Percentiles rank a stretch among this genome's conserved stretches.
Evolutionary conservation across 805 yeast genomes (phyloP).

Genomic region (Candida multigemmis): DNA sequence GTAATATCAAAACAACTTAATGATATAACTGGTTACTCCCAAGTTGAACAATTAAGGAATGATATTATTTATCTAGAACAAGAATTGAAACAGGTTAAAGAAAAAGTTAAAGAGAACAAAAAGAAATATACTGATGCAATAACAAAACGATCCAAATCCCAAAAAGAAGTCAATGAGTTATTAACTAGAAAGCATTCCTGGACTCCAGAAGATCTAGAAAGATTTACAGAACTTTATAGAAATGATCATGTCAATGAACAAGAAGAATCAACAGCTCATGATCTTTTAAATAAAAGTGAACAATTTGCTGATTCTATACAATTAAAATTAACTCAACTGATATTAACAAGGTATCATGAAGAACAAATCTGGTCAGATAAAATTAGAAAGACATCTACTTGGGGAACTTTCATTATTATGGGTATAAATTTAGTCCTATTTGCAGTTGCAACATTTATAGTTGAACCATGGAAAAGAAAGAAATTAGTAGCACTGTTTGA

Average conservation of each 20-base stretch:
- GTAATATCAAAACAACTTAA: constrained; percentile 65
- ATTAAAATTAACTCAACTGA: constrained; percentile 61
- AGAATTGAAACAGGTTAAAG: constrained; percentile 39
- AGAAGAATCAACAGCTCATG: constrained; percentile 43
- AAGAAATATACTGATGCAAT: constrained; percentile 50
- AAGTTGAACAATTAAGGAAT: constrained; percentile 62
- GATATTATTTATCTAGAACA: constrained; percentile 50
- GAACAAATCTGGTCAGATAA: constrained; percentile 98
- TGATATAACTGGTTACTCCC: constrained; percentile 85
- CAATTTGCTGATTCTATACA: constrained; percentile 58
- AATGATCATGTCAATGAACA: constrained; percentile 71
- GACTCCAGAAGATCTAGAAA: constrained; percentile 70
- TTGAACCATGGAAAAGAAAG: constrained; percentile 92
- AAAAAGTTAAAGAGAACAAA: constrained; percentile 40
- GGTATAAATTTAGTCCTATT: constrained; percentile 76
- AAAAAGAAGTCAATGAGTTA: constrained; percentile 78
- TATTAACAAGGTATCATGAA: constrained; percentile 84
- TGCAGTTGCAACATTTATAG: constrained; percentile 69
- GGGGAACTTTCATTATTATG: constrained; percentile 93
- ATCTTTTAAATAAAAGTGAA: constrained; percentile 46
- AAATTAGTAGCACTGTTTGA: constrained; percentile 79
- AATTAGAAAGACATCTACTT: constrained; percentile 86
- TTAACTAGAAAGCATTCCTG: constrained; percentile 79
- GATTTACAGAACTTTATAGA: constrained; percentile 73
- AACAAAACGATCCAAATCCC: constrained; percentile 56